phyloP scores from a whole-genome alignment of 805 yeast species.

The Wickerhamomyces queroliae region DNA sequence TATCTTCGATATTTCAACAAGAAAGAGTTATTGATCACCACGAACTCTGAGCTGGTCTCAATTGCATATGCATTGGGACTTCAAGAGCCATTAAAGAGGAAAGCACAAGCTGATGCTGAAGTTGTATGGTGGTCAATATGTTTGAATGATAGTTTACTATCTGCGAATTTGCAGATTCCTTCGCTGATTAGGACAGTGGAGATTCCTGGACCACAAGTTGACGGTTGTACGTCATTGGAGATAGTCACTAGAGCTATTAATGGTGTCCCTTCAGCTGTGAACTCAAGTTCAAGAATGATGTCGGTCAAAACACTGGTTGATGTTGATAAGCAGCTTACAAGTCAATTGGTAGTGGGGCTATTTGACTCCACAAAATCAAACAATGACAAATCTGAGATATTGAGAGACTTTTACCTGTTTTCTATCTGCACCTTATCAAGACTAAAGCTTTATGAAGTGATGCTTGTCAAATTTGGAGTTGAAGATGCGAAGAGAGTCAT shows the following conservation, averaged over 20 bases:
- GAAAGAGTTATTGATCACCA: constrained; percentile 10
- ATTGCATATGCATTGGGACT: constrained; percentile 16
- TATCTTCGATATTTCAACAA: constrained; percentile 12
- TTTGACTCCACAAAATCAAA: constrained; percentile 11
- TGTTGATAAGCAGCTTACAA: not conserved
- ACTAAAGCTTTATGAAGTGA: constrained; percentile 11
- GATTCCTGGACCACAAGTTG: constrained; percentile 4
- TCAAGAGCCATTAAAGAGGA: constrained; percentile 15
- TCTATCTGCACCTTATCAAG: constrained; percentile 10
- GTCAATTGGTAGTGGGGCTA: not conserved
- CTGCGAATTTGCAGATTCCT: constrained; percentile 12
- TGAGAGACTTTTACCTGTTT: constrained; percentile 15
- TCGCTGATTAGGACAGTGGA: constrained; percentile 12
- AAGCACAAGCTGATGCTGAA: constrained; percentile 14
- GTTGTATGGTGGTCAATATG: constrained; percentile 19
- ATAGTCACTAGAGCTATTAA: constrained; percentile 16
- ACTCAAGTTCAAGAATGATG: too few relatives aligned
- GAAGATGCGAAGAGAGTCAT: constrained; percentile 16
- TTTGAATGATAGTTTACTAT: constrained; percentile 14
- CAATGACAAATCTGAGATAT: constrained; percentile 9
- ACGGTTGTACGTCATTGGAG: too few relatives aligned
- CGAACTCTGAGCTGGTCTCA: constrained; percentile 18
- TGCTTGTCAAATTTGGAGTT: constrained; percentile 9
- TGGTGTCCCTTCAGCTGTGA: constrained; percentile 12
- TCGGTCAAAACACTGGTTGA: not conserved